Evolutionary conservation across 805 yeast species (phyloP).

Genomic region (Suhomyces sp.): DNA sequence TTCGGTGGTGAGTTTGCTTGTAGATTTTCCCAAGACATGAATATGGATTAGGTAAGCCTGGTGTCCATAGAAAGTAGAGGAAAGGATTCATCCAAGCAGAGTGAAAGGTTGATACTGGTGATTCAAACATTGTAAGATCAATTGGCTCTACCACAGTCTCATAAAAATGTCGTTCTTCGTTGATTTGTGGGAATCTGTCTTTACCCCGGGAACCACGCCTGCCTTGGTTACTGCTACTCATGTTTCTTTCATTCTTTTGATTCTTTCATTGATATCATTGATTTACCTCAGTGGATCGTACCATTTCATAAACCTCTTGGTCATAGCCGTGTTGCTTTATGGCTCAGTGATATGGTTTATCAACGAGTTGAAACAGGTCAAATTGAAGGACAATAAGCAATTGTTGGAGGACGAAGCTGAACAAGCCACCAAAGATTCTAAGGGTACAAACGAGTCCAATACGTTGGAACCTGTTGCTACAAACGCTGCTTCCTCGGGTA

Average conservation of each 20-base stretch:
- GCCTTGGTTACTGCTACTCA: slow-evolving; percentile 89
- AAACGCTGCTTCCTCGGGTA: slow-evolving; percentile 5
- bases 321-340: slow-evolving; percentile 69
- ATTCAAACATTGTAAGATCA: no score
- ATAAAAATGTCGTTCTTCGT: slow-evolving; percentile 43
- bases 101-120: no score
- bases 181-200: slow-evolving; percentile 86
- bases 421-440: slow-evolving; percentile 1
- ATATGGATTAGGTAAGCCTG: no score
- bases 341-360: slow-evolving; percentile 86
- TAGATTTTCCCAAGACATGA: no score
- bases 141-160: no score
- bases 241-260: slow-evolving; percentile 67
- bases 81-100: no score
- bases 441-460: no score
- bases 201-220: slow-evolving; percentile 92
- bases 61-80: no score
- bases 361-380: slow-evolving; percentile 54
- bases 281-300: slow-evolving; percentile 60
- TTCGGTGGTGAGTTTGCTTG: no score
- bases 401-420: slow-evolving; percentile 26
- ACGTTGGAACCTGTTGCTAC: neutral
- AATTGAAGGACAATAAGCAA: slow-evolving; percentile 45
- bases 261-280: slow-evolving; percentile 55
- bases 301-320: slow-evolving; percentile 59